phyloP scores from a whole-genome alignment of 2,329 filamentous ascomycete species.

The Botrytis byssoidea region DNA sequence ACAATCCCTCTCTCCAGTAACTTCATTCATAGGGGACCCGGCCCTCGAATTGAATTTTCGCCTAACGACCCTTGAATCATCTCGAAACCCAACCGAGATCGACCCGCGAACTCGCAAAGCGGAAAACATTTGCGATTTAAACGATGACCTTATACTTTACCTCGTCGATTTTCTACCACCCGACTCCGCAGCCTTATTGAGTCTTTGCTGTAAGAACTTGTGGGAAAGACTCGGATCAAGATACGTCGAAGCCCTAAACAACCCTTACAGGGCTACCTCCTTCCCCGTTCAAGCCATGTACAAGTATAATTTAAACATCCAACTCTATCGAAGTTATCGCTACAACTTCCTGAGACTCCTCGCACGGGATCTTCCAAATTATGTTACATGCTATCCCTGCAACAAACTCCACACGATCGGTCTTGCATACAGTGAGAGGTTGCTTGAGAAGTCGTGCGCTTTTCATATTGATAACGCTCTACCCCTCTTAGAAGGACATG shows the following conservation, averaged over 20 bases:
- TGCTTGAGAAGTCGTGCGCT: background rate
- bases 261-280: background rate
- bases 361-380: background rate
- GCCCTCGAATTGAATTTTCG: background rate
- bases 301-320: background rate
- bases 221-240: slow-evolving; percentile 16
- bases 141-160: slow-evolving; percentile 20
- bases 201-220: slow-evolving; percentile 23
- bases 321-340: background rate
- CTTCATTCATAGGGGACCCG: background rate
- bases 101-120: slow-evolving; percentile 5
- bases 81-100: background rate
- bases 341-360: background rate
- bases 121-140: slow-evolving; percentile 15
- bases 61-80: background rate
- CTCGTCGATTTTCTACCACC: slow-evolving; percentile 24
- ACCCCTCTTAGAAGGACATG: no score
- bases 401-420: background rate
- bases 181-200: slow-evolving; percentile 24
- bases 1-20: background rate
- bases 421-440: background rate
- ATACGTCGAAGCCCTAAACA: slow-evolving; percentile 10
- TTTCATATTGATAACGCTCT: background rate
- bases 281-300: background rate
- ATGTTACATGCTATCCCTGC: background rate